phyloP scores from a whole-genome alignment of 2,329 filamentous ascomycete species.

The Dothideomycetidae sp. region DNA sequence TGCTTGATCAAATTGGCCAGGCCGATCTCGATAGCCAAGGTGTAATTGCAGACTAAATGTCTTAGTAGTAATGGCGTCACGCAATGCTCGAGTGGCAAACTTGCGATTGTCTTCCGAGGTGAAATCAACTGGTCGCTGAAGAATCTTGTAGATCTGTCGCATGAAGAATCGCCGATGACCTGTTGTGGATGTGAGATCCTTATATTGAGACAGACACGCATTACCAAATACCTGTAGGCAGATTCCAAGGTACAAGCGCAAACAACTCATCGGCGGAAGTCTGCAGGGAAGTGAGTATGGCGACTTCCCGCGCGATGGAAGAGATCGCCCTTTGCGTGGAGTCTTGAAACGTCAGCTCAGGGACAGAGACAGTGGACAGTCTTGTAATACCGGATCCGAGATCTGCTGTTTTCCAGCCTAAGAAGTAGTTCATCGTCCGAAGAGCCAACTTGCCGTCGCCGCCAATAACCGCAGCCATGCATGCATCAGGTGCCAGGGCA shows the following conservation, averaged over 20 bases:
- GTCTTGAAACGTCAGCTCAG: slow-evolving; percentile 3
- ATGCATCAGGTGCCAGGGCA: slow-evolving; percentile 34
- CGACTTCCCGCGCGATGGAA: slow-evolving; percentile 22
- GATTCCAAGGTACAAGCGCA: slow-evolving; percentile 24
- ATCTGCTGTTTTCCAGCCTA: slow-evolving; percentile 14
- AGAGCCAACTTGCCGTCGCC: slow-evolving; percentile 30
- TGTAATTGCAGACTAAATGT: slow-evolving; percentile 68
- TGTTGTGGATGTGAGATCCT: background rate
- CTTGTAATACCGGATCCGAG: background rate
- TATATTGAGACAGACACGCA: background rate
- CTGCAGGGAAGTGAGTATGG: slow-evolving; percentile 27
- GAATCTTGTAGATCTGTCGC: slow-evolving; percentile 53
- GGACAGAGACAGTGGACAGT: background rate
- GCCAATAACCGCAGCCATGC: slow-evolving; percentile 31
- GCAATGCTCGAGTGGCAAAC: slow-evolving; percentile 43
- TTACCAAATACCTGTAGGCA: slow-evolving; percentile 28
- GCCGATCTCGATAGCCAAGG: slow-evolving; percentile 53
- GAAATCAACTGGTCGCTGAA: slow-evolving; percentile 67
- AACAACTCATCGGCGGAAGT: slow-evolving; percentile 37
- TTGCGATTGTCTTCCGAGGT: slow-evolving; percentile 60
- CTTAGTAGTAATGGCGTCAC: slow-evolving; percentile 58
- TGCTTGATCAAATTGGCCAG: slow-evolving; percentile 45
- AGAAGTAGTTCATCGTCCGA: slow-evolving; percentile 28
- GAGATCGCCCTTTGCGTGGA: slow-evolving; percentile 18
- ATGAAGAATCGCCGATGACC: slow-evolving; percentile 50